Percentiles rank a stretch among this genome's conserved stretches.
Evolutionary conservation across 2,329 filamentous ascomycete species (phyloP).

Genomic region (Lasiodiplodia hormozganensis): DNA sequence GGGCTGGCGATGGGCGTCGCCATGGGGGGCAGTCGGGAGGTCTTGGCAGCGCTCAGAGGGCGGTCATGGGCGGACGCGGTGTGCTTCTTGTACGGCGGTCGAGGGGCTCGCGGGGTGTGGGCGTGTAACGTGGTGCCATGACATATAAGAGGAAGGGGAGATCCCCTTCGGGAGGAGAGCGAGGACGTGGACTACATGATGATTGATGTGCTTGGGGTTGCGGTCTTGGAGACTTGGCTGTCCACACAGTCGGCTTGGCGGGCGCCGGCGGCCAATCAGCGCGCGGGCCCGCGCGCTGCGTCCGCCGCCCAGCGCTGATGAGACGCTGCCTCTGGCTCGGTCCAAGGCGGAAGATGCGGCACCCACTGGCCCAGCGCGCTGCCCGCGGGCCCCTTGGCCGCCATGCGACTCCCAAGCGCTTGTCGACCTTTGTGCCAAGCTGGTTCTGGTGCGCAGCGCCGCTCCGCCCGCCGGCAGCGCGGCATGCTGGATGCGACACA

Average conservation of each 20-base stretch:
- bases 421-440: not conserved
- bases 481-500: constrained; percentile 18
- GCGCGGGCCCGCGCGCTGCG: not conserved
- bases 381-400: constrained; percentile 12
- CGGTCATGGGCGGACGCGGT: constrained; percentile 7
- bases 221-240: constrained; percentile 28
- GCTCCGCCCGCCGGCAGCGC: constrained; percentile 7
- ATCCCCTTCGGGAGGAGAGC: constrained; percentile 23
- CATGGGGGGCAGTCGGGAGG: constrained; percentile 19
- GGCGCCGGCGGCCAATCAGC: not conserved
- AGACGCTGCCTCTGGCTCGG: constrained; percentile 23
- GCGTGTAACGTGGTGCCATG: constrained; percentile 27
- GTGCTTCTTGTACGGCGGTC: constrained; percentile 7
- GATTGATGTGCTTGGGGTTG: constrained; percentile 29
- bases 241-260: constrained; percentile 18
- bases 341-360: constrained; percentile 28
- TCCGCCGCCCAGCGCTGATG: constrained; percentile 28
- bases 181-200: constrained; percentile 22
- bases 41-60: constrained; percentile 19
- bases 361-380: constrained; percentile 11
- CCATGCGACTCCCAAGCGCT: constrained; percentile 1
- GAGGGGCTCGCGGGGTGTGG: not conserved
- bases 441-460: not conserved
- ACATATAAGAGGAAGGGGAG: constrained; percentile 27
- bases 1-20: constrained; percentile 35